Conservation (phyloP, 2,329 filamentous ascomycete species). For the Stagonosporopsis rhizophila region DNA sequence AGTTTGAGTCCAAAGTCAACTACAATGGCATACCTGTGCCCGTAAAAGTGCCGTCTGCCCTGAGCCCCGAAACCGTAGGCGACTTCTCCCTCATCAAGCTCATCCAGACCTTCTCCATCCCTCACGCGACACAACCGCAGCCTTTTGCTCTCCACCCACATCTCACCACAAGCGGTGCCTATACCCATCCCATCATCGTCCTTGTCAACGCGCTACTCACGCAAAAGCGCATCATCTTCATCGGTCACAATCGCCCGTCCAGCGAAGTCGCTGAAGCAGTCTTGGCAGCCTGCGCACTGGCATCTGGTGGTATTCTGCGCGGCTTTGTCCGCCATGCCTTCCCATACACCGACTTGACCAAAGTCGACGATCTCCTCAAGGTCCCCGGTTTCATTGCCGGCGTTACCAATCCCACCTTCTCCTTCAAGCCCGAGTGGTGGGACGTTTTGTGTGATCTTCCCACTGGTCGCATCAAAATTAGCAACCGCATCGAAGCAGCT, state of each 20-base stretch:
- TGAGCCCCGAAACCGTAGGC: conserved; percentile 94
- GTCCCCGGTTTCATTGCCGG: conserved; percentile 98
- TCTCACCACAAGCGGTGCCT: conserved; percentile 87
- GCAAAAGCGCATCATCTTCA: conserved; percentile 94
- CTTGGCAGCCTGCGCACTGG: conserved; percentile 91
- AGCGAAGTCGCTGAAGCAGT: conserved; percentile 98
- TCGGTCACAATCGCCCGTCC: conserved; percentile 93
- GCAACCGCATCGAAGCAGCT: conserved; percentile 81
- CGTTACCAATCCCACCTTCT: conserved; percentile 96
- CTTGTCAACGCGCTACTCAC: conserved; percentile 93
- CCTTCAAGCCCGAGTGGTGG: conserved; percentile 97
- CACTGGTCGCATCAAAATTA: conserved; percentile 93
- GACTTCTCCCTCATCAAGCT: conserved; percentile 98
- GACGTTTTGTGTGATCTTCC: conserved; percentile 93
- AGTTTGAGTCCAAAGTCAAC: conserved; percentile 93
- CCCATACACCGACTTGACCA: conserved; percentile 96
- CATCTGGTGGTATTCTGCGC: conserved; percentile 87
- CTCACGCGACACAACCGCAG: conserved; percentile 82
- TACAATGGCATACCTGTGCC: conserved; percentile 98
- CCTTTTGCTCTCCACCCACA: conserved; percentile 88
- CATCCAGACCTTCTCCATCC: conserved; percentile 88
- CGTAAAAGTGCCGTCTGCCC: conserved; percentile 92
- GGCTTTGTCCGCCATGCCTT: conserved; percentile 97
- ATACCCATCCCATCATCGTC: conserved; percentile 93
- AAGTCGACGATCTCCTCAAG: conserved; percentile 94